Evolutionary conservation across 129 eudicot genomes (phyloP).

Genomic region (Pittosporum tobira): DNA sequence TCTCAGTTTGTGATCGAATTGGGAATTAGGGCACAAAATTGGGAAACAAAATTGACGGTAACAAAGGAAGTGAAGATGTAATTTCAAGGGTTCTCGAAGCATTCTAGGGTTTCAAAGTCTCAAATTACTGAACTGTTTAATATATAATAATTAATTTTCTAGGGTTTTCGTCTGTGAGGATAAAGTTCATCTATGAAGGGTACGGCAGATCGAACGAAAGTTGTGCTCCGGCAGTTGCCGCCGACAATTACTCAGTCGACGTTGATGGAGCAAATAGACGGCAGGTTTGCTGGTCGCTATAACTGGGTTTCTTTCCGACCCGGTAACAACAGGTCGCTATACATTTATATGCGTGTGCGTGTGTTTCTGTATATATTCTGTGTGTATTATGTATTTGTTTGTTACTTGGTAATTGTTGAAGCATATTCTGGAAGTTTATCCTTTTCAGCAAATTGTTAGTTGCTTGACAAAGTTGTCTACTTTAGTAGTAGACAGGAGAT

Average conservation of each 20-base stretch:
- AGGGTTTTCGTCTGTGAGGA: not conserved
- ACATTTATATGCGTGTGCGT: not conserved
- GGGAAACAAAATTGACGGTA: constrained; percentile 3
- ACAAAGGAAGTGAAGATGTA: constrained; percentile 14
- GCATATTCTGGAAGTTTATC: too few relatives aligned
- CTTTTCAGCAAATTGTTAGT: too few relatives aligned
- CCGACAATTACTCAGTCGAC: constrained; percentile 58
- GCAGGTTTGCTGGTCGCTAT: constrained; percentile 60
- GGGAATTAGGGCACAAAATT: constrained; percentile 23
- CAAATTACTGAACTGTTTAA: not conserved
- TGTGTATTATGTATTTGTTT: too few relatives aligned
- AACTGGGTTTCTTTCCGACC: constrained; percentile 53
- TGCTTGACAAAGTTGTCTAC: too few relatives aligned
- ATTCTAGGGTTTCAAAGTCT: not conserved
- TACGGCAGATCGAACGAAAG: constrained; percentile 66
- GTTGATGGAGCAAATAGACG: constrained; percentile 63
- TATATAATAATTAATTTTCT: not conserved
- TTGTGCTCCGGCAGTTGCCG: constrained; percentile 91
- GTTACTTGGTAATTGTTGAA: too few relatives aligned
- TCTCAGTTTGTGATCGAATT: constrained; percentile 15
- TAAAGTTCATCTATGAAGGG: constrained; percentile 72
- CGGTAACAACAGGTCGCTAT: constrained; percentile 55
- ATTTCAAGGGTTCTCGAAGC: constrained; percentile 1
- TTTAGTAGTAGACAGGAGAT: too few relatives aligned
- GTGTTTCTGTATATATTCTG: too few relatives aligned